phyloP scores from a whole-genome alignment of 345 rosid genomes.

The Eucalyptus pumila region DNA sequence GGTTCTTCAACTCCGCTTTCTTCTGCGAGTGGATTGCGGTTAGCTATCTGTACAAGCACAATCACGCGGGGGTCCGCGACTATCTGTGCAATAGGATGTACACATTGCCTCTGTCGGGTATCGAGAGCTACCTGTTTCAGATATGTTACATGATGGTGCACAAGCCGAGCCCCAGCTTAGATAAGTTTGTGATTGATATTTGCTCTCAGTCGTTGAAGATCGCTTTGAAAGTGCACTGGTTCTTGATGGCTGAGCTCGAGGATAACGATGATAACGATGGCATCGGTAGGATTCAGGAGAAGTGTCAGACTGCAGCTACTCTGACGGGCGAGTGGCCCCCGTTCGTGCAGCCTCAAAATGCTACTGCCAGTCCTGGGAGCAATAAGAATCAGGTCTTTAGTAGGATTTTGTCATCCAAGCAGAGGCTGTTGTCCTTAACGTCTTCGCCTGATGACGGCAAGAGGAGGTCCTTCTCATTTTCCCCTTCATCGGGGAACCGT shows the following conservation, averaged over 20 bases:
- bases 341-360: constrained; percentile 41
- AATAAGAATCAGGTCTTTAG: constrained; percentile 88
- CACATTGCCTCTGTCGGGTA: constrained; percentile 77
- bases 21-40: constrained; percentile 99
- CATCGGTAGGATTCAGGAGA: constrained; percentile 89
- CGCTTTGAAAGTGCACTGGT: constrained; percentile 97
- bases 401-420: constrained; percentile 77
- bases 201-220: constrained; percentile 80
- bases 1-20: constrained; percentile 96
- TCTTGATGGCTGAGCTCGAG: constrained; percentile 93
- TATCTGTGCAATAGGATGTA: constrained; percentile 98
- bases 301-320: constrained; percentile 96
- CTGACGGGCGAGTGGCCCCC: constrained; percentile 96
- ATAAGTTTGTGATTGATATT: constrained; percentile 88
- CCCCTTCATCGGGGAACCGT: constrained; percentile 46
- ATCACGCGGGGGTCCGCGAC: constrained; percentile 87
- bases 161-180: constrained; percentile 97
- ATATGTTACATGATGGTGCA: constrained; percentile 93
- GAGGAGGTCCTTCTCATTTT: constrained; percentile 54
- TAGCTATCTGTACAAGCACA: constrained; percentile 97
- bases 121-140: constrained; percentile 92
- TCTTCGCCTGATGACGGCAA: constrained; percentile 60
- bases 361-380: constrained; percentile 42
- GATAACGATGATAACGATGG: constrained; percentile 97
- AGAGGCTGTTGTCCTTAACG: constrained; percentile 70